Evolutionary conservation across 2,329 filamentous ascomycete genomes (phyloP).

Genomic region (Polychaeton citri): DNA sequence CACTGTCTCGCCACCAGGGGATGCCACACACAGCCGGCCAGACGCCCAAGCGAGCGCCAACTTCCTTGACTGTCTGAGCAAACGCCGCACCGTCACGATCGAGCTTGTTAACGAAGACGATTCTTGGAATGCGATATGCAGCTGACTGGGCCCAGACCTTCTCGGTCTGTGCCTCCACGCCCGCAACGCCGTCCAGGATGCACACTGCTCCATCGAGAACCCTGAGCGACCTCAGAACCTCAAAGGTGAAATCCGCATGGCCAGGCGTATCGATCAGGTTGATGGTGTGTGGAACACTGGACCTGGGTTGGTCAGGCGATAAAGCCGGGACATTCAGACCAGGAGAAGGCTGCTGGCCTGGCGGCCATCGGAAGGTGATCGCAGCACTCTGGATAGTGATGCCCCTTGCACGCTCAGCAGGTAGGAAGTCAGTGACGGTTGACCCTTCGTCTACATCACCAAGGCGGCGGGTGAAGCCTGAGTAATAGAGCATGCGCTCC

Average conservation of each 20-base stretch:
- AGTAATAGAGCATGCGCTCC: conserved; percentile 97
- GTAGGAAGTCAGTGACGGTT: conserved; percentile 92
- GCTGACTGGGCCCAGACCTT: conserved; percentile 89
- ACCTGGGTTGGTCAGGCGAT: conserved; percentile 27
- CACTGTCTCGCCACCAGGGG: conserved; percentile 72
- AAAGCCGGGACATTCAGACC: neutral
- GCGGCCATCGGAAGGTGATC: conserved; percentile 90
- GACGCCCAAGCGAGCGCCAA: conserved; percentile 62
- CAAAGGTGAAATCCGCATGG: conserved; percentile 94
- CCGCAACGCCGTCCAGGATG: conserved; percentile 81
- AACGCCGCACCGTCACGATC: conserved; percentile 75
- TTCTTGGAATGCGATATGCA: conserved; percentile 68
- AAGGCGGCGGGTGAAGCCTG: conserved; percentile 73
- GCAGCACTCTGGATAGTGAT: conserved; percentile 98
- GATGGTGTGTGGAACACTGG: conserved; percentile 51
- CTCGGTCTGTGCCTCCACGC: conserved; percentile 93
- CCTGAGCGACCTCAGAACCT: conserved; percentile 79
- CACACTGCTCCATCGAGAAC: conserved; percentile 86
- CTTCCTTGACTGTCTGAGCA: conserved; percentile 70
- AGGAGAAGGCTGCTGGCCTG: conserved; percentile 15
- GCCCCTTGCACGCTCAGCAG: conserved; percentile 77
- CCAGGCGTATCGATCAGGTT: conserved; percentile 95
- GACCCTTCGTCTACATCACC: conserved; percentile 95
- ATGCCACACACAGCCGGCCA: conserved; percentile 92
- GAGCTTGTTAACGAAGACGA: conserved; percentile 74